Base-by-base conservation (phyloP, 192 early-diverging fungal species). In the Kappamyces sp. region DNA sequence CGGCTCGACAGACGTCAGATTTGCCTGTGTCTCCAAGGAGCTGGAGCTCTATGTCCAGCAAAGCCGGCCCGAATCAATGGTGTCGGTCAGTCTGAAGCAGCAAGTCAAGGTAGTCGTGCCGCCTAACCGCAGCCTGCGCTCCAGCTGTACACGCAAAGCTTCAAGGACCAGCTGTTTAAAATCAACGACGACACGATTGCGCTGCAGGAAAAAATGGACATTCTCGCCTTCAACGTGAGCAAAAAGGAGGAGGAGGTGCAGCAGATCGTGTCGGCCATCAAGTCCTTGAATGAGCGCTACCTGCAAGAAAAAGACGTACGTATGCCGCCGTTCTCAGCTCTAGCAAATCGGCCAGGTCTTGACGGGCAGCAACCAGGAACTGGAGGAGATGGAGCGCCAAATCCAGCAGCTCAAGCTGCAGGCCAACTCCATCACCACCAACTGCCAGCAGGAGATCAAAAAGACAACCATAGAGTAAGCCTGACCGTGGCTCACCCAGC, bases 271-370 rank as follows among this genome's bases (percentile, higher is more conserved):
- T 40, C 38, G 10, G 38, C 57, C 31, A 62, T 77, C 4, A 33
- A 52, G 42, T 40, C 62, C 40, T 54, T 78, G 53, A 68, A 64
- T 23, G 62, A 71, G 1, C 68, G 62, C 41, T 78, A 69, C 50
- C 49, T 47, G 31, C 64, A 77, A 47, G 75, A 83, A 40, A 74
- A 75, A 52, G 74, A 83, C 53, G 75, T 80, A 55, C 5, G 61
- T 51, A 41, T 6, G n/a, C 6, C 31, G 36, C 2, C 38, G 35
- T 3, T 55, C 6, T 48, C 8, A 58, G 23, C 41, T 9, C 49
- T 31, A 68, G 64, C 63, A 55, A 44, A 59, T 66, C 31, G 55
- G 65, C 1, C 49, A 51, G 35, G 58, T 60, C 12, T 63, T 54
- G 34, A 41, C 33, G 34, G 65, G 62, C 1, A 44, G 55, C 5